Evolutionary conservation across 805 yeast species (phyloP), one percentile per base, ranked within the genome.

Genomic region (Scheffersomyces ergatensis): DNA sequence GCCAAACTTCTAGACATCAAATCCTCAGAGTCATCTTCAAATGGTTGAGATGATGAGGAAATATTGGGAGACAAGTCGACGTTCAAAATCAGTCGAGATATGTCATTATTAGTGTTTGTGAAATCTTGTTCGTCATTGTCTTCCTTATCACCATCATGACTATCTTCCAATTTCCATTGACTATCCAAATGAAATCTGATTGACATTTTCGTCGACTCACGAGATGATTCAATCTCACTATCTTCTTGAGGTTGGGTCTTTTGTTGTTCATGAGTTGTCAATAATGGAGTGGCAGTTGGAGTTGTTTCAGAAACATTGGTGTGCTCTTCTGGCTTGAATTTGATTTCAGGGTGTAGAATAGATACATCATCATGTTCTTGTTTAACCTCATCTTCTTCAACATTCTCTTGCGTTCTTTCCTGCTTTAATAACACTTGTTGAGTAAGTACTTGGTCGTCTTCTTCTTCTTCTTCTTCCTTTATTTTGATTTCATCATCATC

Each of bases 61-160:
- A 52, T 30, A 20, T 40, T 39, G 9, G 51, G 55, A 3, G 55
- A 50, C 14, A 49, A 40, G 24, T 47, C 38, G 1, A 43, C 49
- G 31, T 47, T 46, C 24, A 48, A 36, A 2, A 14, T 33, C 19
- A 12, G 34, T 14, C 11, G 25, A 29, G 11, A 45, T 7, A 51
- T 29, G 34, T 55, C 60, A 42, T 52, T 57, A 36, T 57, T 53
- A 5, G 63, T 58, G 7, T 7, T 29, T 5, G 32, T 29, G 29
- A 25, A 25, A 29, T 42, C 46, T n/a, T n/a, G n/a, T 9, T 55
- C 62, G 33, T 57, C 66, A 44, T 65, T 65, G 39, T 65, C 71
- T 47, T 65, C 71, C 33, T 55, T 49, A 36, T 65, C 71, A 11
- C 70, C 71, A 48, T 65, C 71, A 35, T 63, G 54, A 36, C 70